phyloP scores from a whole-genome alignment of 1,284 basidiomycete species.

The Heterobasidion parviporum region DNA sequence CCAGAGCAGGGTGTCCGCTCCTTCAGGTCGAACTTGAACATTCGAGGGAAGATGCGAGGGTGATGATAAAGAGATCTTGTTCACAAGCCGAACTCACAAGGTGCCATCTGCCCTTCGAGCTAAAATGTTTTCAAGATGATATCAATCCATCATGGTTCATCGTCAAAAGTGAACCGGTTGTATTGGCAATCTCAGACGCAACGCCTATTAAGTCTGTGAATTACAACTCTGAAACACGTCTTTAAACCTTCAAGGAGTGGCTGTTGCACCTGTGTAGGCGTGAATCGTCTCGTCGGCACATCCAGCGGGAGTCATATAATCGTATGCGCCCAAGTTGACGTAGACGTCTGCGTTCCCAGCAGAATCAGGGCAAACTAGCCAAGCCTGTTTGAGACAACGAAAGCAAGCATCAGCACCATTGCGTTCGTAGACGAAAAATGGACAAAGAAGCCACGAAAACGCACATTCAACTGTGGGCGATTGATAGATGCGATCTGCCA shows the following conservation, averaged over 20 bases:
- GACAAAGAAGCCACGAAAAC: constrained; percentile 11
- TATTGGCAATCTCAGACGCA: neutral
- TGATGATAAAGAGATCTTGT: no score
- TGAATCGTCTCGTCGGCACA: constrained; percentile 58
- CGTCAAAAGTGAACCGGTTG: neutral
- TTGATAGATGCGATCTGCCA: constrained; percentile 41
- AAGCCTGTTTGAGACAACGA: constrained; percentile 28
- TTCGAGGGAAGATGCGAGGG: no score
- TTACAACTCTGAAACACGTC: no score
- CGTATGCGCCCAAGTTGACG: constrained; percentile 51
- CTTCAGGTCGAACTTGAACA: no score
- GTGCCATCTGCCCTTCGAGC: no score
- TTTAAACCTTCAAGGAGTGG: constrained; percentile 17
- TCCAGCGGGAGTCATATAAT: constrained; percentile 48
- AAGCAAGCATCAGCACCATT: neutral
- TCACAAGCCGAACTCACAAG: no score
- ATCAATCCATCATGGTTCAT: no score
- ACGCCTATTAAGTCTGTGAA: no score
- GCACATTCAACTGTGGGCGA: constrained; percentile 41
- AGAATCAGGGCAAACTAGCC: constrained; percentile 45
- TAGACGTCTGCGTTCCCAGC: constrained; percentile 38
- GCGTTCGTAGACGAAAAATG: neutral
- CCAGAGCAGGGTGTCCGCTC: no score
- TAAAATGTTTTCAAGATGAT: no score
- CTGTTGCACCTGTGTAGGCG: constrained; percentile 46